These are phyloP conservation scores for Gamarada debralockiae DNA, from an alignment of 495 filamentous ascomycete genomes.

Conservation along the genomic window DNA sequence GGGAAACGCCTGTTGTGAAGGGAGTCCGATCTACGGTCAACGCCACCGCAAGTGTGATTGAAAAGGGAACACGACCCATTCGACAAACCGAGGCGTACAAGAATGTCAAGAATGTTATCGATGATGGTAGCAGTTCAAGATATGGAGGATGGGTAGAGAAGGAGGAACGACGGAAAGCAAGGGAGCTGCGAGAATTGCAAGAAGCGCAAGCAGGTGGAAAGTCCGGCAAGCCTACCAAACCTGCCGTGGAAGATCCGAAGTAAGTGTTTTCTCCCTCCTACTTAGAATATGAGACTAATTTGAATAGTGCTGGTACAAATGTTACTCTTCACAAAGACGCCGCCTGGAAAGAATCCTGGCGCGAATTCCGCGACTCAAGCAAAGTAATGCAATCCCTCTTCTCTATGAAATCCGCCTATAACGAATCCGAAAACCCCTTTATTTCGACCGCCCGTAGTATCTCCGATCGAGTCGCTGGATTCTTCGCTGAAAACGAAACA, in stretches of 20 bases:
- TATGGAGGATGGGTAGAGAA: constrained; percentile 97
- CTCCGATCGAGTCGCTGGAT: constrained; percentile 86
- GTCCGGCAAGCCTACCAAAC: constrained; percentile 42
- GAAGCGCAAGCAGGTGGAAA: constrained; percentile 47
- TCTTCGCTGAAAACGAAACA: constrained; percentile 98
- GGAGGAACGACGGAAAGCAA: constrained; percentile 77
- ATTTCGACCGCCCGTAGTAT: constrained; percentile 91
- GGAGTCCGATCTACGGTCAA: constrained; percentile 84
- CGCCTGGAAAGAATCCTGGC: constrained; percentile 93
- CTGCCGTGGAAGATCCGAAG: constrained; percentile 79
- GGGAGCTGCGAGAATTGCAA: constrained; percentile 68
- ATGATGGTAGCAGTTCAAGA: constrained; percentile 92
- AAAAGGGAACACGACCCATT: constrained; percentile 90
- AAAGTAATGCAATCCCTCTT: constrained; percentile 88
- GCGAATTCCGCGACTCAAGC: constrained; percentile 82
- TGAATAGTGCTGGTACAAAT: constrained; percentile 79
- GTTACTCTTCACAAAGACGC: constrained; percentile 95
- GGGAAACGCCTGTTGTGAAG: constrained; percentile 91
- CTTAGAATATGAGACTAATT: constrained; percentile 23
- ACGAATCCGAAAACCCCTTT: constrained; percentile 94
- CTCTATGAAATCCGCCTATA: constrained; percentile 74
- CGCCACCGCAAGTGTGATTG: constrained; percentile 78
- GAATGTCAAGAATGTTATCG: constrained; percentile 91
- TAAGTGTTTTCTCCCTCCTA: constrained; percentile 40
- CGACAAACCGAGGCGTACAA: constrained; percentile 92